Evolutionary conservation across 139 green algal species (phyloP).

Genomic region (Chlamydomonas urium): DNA sequence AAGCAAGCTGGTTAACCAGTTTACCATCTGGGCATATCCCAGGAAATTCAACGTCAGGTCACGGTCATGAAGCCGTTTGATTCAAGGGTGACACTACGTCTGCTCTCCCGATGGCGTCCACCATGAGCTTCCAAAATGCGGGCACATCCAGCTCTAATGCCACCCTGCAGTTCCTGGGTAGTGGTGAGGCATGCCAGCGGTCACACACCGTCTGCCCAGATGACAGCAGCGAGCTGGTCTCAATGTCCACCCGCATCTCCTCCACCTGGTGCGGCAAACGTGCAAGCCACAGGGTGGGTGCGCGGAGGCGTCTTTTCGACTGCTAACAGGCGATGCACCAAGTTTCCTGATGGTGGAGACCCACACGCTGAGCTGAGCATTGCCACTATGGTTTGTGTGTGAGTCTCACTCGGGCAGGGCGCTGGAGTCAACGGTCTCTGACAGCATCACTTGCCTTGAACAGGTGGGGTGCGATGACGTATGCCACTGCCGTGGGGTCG

Average conservation of each 20-base stretch:
- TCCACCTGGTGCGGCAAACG: conserved; percentile 7
- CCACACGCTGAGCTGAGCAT: no score
- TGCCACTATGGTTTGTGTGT: no score
- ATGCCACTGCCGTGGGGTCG: conserved; percentile 87
- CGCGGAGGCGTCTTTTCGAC: no score
- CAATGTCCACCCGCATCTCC: conserved; percentile 26
- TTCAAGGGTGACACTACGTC: conserved; percentile 52
- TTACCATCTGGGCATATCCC: no score
- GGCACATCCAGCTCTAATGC: conserved; percentile 48
- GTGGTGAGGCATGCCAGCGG: conserved; percentile 53
- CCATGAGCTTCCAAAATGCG: conserved; percentile 58
- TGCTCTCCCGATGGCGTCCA: conserved; percentile 38
- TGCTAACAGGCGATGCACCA: no score
- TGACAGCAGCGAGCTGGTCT: conserved; percentile 54
- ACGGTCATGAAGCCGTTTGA: no score
- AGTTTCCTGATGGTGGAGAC: no score
- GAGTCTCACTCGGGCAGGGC: no score
- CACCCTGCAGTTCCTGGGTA: conserved; percentile 63
- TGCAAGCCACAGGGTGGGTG: no score
- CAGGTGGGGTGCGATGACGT: conserved; percentile 65
- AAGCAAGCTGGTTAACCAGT: no score
- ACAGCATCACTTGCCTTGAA: conserved; percentile 68
- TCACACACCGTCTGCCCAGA: conserved; percentile 85
- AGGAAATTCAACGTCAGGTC: no score
- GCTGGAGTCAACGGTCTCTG: no score